Evolutionary conservation across 345 rosid species (phyloP).

Genomic region (Acer yangbiense): DNA sequence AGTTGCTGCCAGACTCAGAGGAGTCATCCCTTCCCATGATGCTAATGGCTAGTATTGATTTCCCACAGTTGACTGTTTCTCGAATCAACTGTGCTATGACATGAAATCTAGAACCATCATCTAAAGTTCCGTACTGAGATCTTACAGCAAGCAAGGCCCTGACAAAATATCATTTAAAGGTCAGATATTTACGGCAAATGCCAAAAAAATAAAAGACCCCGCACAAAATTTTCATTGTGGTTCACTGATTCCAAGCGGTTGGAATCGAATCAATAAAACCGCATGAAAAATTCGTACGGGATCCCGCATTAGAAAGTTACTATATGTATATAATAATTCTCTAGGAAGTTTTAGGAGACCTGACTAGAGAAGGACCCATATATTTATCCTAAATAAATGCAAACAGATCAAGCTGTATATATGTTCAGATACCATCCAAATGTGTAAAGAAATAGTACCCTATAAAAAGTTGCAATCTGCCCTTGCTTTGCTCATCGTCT

Average conservation of each 20-base stretch:
- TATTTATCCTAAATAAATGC: not conserved
- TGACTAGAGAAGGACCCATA: too few species aligned
- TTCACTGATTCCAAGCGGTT: too few species aligned
- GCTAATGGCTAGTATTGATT: constrained; percentile 75
- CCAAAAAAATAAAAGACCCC: constrained; percentile 1
- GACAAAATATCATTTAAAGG: constrained; percentile 28
- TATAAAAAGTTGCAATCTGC: constrained; percentile 84
- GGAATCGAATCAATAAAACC: too few species aligned
- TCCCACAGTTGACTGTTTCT: constrained; percentile 83
- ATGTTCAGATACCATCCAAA: not conserved
- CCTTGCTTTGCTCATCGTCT: constrained; percentile 94
- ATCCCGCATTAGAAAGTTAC: too few species aligned
- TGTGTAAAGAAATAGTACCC: constrained; percentile 44
- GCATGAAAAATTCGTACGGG: too few species aligned
- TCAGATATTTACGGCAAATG: constrained; percentile 16
- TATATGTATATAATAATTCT: too few species aligned
- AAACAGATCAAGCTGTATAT: not conserved
- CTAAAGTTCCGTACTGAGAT: constrained; percentile 73
- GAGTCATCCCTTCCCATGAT: constrained; percentile 73
- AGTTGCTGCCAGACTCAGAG: constrained; percentile 59
- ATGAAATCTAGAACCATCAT: constrained; percentile 93
- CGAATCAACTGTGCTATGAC: constrained; percentile 86
- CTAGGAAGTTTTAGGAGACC: too few species aligned
- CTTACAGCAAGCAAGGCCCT: constrained; percentile 83
- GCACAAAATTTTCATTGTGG: too few species aligned